phyloP scores from a whole-genome alignment of 371 early-diverging fungal species.

The Blastocladiella emersonii region DNA sequence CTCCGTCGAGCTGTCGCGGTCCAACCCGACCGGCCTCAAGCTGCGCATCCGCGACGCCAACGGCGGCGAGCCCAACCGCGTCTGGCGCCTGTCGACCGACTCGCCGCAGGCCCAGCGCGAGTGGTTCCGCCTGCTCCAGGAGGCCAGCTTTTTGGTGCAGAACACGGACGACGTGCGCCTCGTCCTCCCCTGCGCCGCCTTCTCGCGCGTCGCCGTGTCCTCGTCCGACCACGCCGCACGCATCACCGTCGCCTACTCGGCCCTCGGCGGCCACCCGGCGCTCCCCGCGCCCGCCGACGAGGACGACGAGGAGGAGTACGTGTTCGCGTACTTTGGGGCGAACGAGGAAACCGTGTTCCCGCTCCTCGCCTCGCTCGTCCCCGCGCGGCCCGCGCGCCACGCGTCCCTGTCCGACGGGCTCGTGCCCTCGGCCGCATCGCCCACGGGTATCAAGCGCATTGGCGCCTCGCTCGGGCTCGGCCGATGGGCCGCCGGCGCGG shows the following conservation, averaged over 20 bases:
- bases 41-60: conserved; percentile 28
- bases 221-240: no score
- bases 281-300: conserved; percentile 23
- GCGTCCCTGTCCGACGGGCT: not conserved
- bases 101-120: conserved; percentile 12
- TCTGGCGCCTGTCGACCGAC: conserved; percentile 6
- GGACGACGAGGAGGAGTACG: not conserved
- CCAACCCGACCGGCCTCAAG: conserved; percentile 51
- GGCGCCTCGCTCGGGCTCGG: no score
- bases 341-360: not conserved
- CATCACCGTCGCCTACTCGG: not conserved
- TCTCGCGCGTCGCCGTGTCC: conserved; percentile 39
- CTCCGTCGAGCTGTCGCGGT: conserved; percentile 8
- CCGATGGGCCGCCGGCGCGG: no score
- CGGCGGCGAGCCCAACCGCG: conserved; percentile 47
- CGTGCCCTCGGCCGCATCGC: not conserved
- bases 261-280: conserved; percentile 19
- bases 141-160: conserved; percentile 45
- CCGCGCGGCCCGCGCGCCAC: not conserved
- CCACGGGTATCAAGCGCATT: no score
- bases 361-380: not conserved
- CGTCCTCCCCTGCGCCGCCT: conserved; percentile 36
- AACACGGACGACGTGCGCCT: conserved; percentile 45
- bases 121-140: conserved; percentile 36
- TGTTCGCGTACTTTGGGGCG: not conserved